A percentile compares a stretch with the other conserved stretches of the same genome.
phyloP scores from a whole-genome alignment of 2,329 filamentous ascomycete species.

The Hypoxylon sp. region DNA sequence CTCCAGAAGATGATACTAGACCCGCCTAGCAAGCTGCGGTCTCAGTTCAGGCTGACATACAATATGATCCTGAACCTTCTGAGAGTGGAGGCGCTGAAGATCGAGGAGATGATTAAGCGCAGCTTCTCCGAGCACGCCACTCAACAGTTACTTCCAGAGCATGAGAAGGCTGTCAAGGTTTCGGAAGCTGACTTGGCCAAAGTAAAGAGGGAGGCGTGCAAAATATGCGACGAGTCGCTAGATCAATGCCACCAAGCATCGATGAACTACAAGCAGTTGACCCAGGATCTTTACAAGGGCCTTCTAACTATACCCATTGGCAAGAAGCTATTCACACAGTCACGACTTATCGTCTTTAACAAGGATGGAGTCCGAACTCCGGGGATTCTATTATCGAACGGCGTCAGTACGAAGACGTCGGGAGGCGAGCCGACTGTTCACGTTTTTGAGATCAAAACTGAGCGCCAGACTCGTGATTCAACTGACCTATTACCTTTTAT shows the following conservation, averaged over 20 bases:
- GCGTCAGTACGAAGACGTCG: slow-evolving; percentile 72
- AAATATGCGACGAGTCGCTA: slow-evolving; percentile 84
- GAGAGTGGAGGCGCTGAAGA: slow-evolving; percentile 95
- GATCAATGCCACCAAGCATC: slow-evolving; percentile 86
- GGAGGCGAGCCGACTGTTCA: slow-evolving; percentile 77
- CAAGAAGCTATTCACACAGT: slow-evolving; percentile 81
- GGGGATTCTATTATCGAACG: slow-evolving; percentile 85
- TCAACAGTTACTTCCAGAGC: slow-evolving; percentile 92
- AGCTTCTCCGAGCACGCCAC: slow-evolving; percentile 99
- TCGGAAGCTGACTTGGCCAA: slow-evolving; percentile 93
- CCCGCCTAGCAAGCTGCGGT: slow-evolving; percentile 93
- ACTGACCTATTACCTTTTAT: slow-evolving; percentile 92
- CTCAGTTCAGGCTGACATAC: slow-evolving; percentile 97
- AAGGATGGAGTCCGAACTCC: slow-evolving; percentile 86
- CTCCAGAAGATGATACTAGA: slow-evolving; percentile 95
- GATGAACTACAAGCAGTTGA: slow-evolving; percentile 85
- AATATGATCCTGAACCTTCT: slow-evolving; percentile 99
- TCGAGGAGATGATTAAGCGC: slow-evolving; percentile 99
- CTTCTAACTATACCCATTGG: slow-evolving; percentile 86
- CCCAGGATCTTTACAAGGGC: slow-evolving; percentile 82
- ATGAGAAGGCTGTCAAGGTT: slow-evolving; percentile 93
- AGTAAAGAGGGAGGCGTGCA: slow-evolving; percentile 87
- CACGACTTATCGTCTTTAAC: slow-evolving; percentile 86
- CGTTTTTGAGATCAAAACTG: slow-evolving; percentile 81
- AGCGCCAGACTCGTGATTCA: slow-evolving; percentile 78